phyloP scores from a whole-genome alignment of 2,329 filamentous ascomycete species.

The Lecanicillium sp. region DNA sequence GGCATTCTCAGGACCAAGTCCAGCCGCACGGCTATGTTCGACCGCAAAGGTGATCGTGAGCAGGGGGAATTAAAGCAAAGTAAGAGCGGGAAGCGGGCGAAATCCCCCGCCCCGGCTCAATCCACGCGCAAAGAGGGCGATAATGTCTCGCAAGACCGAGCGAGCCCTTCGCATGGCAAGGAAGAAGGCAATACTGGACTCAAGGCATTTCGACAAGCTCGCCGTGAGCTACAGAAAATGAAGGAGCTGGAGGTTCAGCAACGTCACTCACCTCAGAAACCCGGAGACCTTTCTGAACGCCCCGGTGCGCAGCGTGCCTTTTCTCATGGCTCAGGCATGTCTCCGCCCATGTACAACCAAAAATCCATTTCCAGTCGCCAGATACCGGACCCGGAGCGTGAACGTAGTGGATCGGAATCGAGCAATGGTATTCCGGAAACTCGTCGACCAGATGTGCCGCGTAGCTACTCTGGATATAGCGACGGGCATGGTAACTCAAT shows the following conservation, averaged over 20 bases:
- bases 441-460: conserved; percentile 12
- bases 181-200: conserved; percentile 39
- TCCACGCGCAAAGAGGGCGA: conserved; percentile 27
- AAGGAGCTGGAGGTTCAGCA: conserved; percentile 43
- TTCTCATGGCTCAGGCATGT: conserved; percentile 35
- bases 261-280: conserved; percentile 23
- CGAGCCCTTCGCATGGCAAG: conserved; percentile 20
- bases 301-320: conserved; percentile 24
- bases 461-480: conserved; percentile 10
- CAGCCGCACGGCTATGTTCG: conserved; percentile 57
- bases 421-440: conserved; percentile 36
- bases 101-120: conserved; percentile 25
- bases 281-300: conserved; percentile 13
- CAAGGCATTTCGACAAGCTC: conserved; percentile 48
- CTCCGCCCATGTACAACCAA: conserved; percentile 36
- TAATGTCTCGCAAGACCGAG: background rate
- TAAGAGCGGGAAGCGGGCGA: conserved; percentile 53
- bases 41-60: conserved; percentile 35
- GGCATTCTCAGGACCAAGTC: conserved; percentile 58
- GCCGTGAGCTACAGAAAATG: conserved; percentile 46
- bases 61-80: conserved; percentile 30
- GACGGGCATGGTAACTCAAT: conserved; percentile 31
- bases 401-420: conserved; percentile 47
- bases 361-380: conserved; percentile 21
- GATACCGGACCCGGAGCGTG: conserved; percentile 32